phyloP scores from a whole-genome alignment of 148 eudicot species.

The Chenopodium suecicum region DNA sequence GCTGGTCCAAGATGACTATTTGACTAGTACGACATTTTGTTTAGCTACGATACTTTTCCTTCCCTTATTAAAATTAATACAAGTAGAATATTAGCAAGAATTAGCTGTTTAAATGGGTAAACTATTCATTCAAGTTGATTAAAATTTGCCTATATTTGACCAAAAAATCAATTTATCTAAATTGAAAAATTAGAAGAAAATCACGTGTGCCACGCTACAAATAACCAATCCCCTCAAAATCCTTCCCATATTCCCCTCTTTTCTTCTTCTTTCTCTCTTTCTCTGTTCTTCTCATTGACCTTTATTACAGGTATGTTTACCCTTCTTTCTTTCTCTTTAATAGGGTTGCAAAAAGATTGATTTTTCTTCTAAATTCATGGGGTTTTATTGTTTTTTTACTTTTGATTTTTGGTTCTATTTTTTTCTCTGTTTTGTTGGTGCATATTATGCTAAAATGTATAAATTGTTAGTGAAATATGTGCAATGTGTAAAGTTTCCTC shows the following conservation, averaged over 20 bases:
- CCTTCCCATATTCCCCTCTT: not conserved
- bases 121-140: constrained; percentile 1
- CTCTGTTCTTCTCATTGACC: constrained; percentile 16
- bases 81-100: not conserved
- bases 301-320: constrained; percentile 12
- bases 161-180: not conserved
- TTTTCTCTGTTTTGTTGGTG: no score
- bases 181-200: not conserved
- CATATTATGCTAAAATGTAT: no score
- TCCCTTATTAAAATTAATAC: not conserved
- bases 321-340: not conserved
- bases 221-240: not conserved
- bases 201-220: constrained; percentile 24
- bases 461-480: not conserved
- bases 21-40: no score
- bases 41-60: not conserved
- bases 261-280: not conserved
- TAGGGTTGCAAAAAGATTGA: not conserved
- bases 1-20: no score
- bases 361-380: not conserved
- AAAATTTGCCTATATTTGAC: not conserved
- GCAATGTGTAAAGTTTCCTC: not conserved
- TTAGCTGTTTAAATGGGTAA: not conserved
- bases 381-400: not conserved
- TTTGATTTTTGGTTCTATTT: not conserved